Evolutionary conservation across 1,284 basidiomycete genomes (phyloP).

Genomic region (Leccinum variabile): DNA sequence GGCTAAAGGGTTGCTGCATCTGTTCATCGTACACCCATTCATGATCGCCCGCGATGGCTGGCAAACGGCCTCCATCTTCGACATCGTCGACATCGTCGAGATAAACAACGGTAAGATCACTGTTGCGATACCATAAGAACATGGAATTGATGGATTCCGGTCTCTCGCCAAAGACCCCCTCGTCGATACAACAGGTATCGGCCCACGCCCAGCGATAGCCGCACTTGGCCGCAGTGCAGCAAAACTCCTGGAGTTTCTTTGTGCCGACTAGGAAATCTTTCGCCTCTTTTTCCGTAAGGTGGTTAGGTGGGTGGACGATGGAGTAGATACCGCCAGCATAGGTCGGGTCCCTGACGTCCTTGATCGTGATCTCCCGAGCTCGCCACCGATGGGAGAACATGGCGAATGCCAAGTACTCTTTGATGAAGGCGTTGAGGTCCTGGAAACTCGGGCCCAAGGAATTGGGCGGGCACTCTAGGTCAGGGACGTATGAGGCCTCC

Average conservation of each 20-base stretch:
- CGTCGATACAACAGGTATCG: slow-evolving; percentile 30
- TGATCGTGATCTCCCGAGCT: slow-evolving; percentile 16
- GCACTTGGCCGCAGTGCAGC: slow-evolving; percentile 19
- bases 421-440: slow-evolving; percentile 17
- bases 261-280: background rate
- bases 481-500: slow-evolving; percentile 10
- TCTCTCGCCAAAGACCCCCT: slow-evolving; percentile 17
- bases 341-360: slow-evolving; percentile 14
- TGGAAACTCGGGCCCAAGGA: slow-evolving; percentile 4
- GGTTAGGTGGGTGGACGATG: slow-evolving; percentile 2
- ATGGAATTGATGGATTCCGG: slow-evolving; percentile 29
- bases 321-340: slow-evolving; percentile 16
- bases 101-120: slow-evolving; percentile 29
- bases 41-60: background rate
- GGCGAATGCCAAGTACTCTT: slow-evolving; percentile 23
- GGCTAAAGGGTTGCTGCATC: slow-evolving; percentile 16
- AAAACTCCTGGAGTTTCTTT: slow-evolving; percentile 28
- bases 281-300: background rate
- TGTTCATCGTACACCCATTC: slow-evolving; percentile 26
- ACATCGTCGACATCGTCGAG: slow-evolving; percentile 26
- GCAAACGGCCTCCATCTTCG: slow-evolving; percentile 12
- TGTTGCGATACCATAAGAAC: slow-evolving; percentile 26
- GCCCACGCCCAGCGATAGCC: slow-evolving; percentile 29
- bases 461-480: slow-evolving; percentile 3
- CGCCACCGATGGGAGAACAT: slow-evolving; percentile 29